phyloP scores from a whole-genome alignment of 2,329 filamentous ascomycete genomes.

The Geosmithia flava region DNA sequence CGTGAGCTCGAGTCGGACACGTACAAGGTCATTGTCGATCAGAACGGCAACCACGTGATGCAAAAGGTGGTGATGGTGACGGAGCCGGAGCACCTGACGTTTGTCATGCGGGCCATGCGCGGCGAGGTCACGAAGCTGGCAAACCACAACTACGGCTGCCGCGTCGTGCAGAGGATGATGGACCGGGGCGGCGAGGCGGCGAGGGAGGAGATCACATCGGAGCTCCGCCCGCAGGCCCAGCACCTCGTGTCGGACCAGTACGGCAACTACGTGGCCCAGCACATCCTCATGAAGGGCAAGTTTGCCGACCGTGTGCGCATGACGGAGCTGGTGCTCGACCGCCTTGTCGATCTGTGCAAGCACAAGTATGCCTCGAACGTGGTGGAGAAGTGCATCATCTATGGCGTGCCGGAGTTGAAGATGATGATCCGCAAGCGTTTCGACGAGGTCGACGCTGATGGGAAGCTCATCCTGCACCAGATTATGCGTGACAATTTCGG shows the following conservation, averaged over 20 bases:
- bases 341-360: constrained; percentile 68
- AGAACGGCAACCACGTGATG: constrained; percentile 93
- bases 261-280: constrained; percentile 93
- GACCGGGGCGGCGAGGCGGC: constrained; percentile 68
- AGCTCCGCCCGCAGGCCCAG: constrained; percentile 62
- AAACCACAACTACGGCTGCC: constrained; percentile 75
- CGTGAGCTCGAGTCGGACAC: constrained; percentile 72
- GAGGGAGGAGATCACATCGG: constrained; percentile 58
- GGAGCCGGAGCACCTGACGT: constrained; percentile 65
- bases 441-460: constrained; percentile 46
- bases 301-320: constrained; percentile 61
- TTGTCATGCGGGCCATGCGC: constrained; percentile 71
- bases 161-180: constrained; percentile 84
- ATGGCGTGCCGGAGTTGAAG: constrained; percentile 57
- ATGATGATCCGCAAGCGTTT: constrained; percentile 54
- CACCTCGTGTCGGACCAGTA: constrained; percentile 76
- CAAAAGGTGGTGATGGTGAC: constrained; percentile 84
- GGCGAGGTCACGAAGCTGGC: constrained; percentile 64
- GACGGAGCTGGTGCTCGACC: constrained; percentile 58
- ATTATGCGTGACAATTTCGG: constrained; percentile 87
- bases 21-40: constrained; percentile 66
- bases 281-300: constrained; percentile 71
- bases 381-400: constrained; percentile 81
- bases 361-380: constrained; percentile 98
- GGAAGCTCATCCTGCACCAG: constrained; percentile 54